Base-by-base conservation (phyloP, 805 yeast genomes). In the Kodamaea neixiangensis region DNA sequence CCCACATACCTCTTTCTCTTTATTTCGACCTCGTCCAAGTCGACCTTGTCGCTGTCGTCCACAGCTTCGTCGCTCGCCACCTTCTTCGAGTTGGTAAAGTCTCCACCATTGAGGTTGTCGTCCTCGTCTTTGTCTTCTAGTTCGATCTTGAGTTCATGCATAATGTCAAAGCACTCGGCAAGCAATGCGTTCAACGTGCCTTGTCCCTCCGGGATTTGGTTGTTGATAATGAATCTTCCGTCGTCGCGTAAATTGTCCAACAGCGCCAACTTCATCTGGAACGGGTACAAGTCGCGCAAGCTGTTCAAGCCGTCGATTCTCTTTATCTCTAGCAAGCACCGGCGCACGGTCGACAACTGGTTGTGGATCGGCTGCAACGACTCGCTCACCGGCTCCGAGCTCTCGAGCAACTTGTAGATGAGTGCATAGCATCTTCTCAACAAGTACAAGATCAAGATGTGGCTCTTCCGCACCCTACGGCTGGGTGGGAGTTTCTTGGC, bases 161-260 rank as follows among this genome's bases (percentile, higher is more conserved):
- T 78, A 52, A 93, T 86, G 67, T 94, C 99, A 66, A 90, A 94
- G 67, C 98, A 93, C 65, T 92, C 97, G 3, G 96, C 94, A 46
- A 93, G 74, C 51, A 93, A 71, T 0, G 96, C 96, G 66, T 85
- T 91, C 55, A 94, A 75, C n/a, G 96, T 83, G 5, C 97, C 99
- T 69, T 94, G 99, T 10, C 99, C 99, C 66, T 94, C 98, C 2
- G 99, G 99, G 40, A 94, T 87, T 56, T 89, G 88, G 47, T 84
- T 89, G 54, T 88, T 89, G 43, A 90, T 87, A 63, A 87, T 83
- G 62, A 94, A 94, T 72, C 89, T 93, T 6, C 99, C 99, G 65
- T 94, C 98, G 11, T 73, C 78, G 63, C 97, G 82, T 63, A 87
- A 65, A 62, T 91, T 88, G 66, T 94, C 99, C 53, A 94, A 77